phyloP scores from a whole-genome alignment of 441 rosid species.

The Hura crepitans region DNA sequence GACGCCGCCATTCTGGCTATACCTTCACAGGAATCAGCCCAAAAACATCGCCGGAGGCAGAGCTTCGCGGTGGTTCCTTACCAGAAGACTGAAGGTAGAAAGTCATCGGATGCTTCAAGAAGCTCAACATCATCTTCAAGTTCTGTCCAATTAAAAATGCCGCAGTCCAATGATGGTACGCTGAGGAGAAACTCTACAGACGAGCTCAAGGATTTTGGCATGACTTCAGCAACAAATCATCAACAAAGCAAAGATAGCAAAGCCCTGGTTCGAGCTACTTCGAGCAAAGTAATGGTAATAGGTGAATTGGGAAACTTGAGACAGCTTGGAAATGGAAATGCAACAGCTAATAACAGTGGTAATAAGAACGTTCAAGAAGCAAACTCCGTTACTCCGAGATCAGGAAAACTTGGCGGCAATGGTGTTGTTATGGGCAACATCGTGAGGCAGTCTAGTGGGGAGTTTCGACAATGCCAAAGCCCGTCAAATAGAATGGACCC shows the following conservation, averaged over 20 bases:
- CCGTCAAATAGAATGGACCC: constrained; percentile 47
- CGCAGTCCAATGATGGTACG: constrained; percentile 16
- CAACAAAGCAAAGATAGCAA: constrained; percentile 28
- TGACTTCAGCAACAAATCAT: constrained; percentile 20
- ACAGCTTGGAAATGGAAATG: constrained; percentile 30
- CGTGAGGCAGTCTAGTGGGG: constrained; percentile 42
- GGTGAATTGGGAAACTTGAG: constrained; percentile 50
- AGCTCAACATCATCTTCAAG: constrained; percentile 41
- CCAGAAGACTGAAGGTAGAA: constrained; percentile 21
- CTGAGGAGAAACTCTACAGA: constrained; percentile 24
- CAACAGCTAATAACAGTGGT: constrained; percentile 25
- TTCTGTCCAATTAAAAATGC: constrained; percentile 14
- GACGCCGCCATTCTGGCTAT: constrained; percentile 25
- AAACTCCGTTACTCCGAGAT: constrained; percentile 13
- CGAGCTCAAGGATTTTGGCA: constrained; percentile 34
- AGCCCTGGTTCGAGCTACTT: constrained; percentile 38
- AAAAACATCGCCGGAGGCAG: constrained; percentile 28
- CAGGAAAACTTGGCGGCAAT: constrained; percentile 27
- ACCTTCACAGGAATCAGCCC: constrained; percentile 28
- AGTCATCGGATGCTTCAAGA: constrained; percentile 36
- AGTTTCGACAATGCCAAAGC: constrained; percentile 29
- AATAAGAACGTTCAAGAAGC: constrained; percentile 24
- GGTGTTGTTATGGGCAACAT: constrained; percentile 60
- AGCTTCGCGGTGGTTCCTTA: constrained; percentile 14
- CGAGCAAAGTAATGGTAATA: constrained; percentile 34